These are phyloP conservation scores for Jaapia argillacea DNA, from an alignment of 768 basidiomycete species.

Conservation along the genomic window DNA sequence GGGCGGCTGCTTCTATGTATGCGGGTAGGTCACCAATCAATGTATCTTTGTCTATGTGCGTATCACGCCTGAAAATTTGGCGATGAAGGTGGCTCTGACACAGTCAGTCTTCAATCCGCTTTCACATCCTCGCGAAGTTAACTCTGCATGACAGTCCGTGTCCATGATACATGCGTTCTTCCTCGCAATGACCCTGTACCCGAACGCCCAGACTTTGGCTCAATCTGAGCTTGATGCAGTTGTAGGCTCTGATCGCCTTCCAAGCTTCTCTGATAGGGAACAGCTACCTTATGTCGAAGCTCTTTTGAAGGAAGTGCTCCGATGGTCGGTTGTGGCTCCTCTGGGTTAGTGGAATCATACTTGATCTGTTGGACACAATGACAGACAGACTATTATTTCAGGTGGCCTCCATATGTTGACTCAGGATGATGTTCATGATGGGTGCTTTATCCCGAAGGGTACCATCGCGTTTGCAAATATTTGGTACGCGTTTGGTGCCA, in stretches of 20 bases:
- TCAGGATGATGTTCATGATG: constrained; percentile 10
- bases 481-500: constrained; percentile 7
- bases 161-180: not conserved
- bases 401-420: too few species aligned
- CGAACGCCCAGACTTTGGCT: not conserved
- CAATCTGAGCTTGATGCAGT: not conserved
- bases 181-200: not conserved
- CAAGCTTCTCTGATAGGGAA: not conserved
- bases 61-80: not conserved
- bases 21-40: not conserved
- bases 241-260: not conserved
- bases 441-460: constrained; percentile 14
- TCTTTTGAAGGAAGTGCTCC: not conserved
- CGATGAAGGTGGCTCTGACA: not conserved
- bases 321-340: too few species aligned
- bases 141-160: not conserved
- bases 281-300: not conserved
- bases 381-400: too few species aligned
- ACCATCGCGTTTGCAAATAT: constrained; percentile 10
- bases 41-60: too few species aligned
- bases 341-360: too few species aligned
- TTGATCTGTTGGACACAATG: too few species aligned
- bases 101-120: not conserved
- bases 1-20: not conserved
- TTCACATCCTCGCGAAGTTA: not conserved